These are phyloP conservation scores for Sordaria brevicollis DNA, from an alignment of 495 filamentous ascomycete species.

Conservation along the genomic window DNA sequence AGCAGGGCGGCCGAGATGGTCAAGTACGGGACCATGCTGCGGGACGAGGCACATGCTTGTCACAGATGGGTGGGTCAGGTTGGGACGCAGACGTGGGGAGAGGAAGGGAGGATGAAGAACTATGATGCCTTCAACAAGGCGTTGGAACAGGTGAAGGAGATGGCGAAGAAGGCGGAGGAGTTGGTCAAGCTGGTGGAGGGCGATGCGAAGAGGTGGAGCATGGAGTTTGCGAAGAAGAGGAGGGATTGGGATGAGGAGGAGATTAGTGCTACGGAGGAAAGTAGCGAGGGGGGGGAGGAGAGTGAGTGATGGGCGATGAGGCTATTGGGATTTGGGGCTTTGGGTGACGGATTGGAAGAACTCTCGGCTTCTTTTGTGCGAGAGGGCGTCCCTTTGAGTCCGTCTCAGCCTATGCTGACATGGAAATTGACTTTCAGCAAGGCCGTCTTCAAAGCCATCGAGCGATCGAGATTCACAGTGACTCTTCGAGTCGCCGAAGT, in stretches of 20 bases:
- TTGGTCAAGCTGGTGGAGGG: background rate
- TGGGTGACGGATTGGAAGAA: background rate
- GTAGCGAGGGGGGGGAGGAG: background rate
- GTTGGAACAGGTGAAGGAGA: background rate
- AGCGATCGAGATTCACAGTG: background rate
- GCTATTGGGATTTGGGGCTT: background rate
- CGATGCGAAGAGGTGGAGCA: background rate
- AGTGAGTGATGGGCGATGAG: background rate
- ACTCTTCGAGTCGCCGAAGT: no score
- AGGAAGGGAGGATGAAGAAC: background rate
- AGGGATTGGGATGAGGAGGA: background rate
- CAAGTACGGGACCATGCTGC: background rate
- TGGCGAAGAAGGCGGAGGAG: background rate
- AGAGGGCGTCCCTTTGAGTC: no score
- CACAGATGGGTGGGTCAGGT: background rate
- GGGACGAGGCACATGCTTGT: accelerated
- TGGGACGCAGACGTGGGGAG: background rate
- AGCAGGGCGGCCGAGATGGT: background rate
- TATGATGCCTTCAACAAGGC: background rate
- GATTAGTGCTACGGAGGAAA: background rate
- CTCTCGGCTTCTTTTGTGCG: no score
- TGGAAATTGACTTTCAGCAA: background rate
- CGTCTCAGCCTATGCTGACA: background rate
- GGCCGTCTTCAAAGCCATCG: background rate
- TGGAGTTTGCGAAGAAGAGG: background rate